phyloP scores from a whole-genome alignment of 2,329 filamentous ascomycete genomes.

The Pseudocercospora fijiensis region DNA sequence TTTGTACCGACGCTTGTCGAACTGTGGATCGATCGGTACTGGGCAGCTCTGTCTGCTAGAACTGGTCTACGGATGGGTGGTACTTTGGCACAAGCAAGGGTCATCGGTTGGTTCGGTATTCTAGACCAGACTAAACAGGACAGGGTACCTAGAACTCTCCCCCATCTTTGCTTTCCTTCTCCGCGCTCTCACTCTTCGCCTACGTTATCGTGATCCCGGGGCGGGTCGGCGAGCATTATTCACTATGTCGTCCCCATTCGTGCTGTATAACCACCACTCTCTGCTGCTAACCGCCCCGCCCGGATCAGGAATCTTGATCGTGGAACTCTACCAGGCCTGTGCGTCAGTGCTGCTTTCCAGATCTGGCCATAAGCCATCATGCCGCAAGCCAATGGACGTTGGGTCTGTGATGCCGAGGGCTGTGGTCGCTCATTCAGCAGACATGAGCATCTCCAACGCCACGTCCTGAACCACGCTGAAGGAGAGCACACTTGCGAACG shows the following conservation, averaged over 20 bases:
- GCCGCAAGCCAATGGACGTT: constrained; percentile 22
- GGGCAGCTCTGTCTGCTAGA: no score
- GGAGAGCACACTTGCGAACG: constrained; percentile 57
- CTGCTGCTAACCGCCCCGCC: not conserved
- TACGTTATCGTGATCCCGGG: no score
- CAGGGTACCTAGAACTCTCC: no score
- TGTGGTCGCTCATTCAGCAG: constrained; percentile 58
- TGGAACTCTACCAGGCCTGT: not conserved
- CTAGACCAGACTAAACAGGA: no score
- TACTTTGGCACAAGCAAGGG: no score
- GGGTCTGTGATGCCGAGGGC: constrained; percentile 46
- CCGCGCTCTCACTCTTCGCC: no score
- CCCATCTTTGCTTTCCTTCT: not conserved
- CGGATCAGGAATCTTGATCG: not conserved
- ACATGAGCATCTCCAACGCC: constrained; percentile 59
- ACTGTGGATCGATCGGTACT: no score
- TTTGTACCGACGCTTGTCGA: no score
- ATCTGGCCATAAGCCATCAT: constrained; percentile 7
- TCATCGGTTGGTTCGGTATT: no score
- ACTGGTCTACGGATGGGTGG: no score
- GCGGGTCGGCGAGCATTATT: not conserved
- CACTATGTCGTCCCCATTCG: constrained; percentile 7
- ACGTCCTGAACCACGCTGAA: constrained; percentile 57
- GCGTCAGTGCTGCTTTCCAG: not conserved
- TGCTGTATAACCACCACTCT: constrained; percentile 13